phyloP scores from a whole-genome alignment of 2,329 filamentous ascomycete genomes.

The Beauveria bassiana region DNA sequence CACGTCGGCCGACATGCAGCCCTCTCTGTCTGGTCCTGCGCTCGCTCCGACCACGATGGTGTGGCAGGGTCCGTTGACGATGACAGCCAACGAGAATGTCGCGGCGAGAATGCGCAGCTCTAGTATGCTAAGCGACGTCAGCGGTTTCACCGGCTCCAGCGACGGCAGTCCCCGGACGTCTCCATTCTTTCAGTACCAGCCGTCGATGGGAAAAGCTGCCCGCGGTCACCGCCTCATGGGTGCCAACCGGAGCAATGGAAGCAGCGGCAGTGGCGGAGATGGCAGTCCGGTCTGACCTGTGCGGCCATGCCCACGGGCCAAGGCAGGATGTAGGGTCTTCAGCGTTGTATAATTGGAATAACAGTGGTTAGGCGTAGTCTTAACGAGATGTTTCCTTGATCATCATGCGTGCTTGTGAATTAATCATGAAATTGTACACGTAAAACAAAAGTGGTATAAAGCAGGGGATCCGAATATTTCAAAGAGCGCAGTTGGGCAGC shows the following conservation, averaged over 20 bases:
- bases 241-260: conserved; percentile 25
- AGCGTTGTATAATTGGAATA: conserved; percentile 9
- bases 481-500: neutral
- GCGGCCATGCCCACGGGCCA: conserved; percentile 12
- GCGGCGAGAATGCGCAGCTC: conserved; percentile 49
- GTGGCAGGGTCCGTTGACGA: neutral
- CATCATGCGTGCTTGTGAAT: neutral
- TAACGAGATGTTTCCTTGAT: neutral
- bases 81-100: conserved; percentile 15
- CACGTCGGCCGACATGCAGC: conserved; percentile 25
- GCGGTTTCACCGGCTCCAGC: conserved; percentile 58
- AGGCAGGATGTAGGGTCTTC: neutral
- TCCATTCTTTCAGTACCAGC: neutral
- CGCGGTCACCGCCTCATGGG: neutral
- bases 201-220: neutral
- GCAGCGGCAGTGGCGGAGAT: conserved; percentile 44
- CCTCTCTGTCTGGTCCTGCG: conserved; percentile 22
- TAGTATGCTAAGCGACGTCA: conserved; percentile 60
- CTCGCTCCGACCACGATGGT: neutral
- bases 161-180: conserved; percentile 33
- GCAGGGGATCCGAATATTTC: too few species aligned
- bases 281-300: conserved; percentile 36
- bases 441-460: neutral
- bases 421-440: neutral
- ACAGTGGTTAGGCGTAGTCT: conserved; percentile 2